Evolutionary conservation across 2,329 filamentous ascomycete species (phyloP).

Genomic region (Sarocladium strictum): DNA sequence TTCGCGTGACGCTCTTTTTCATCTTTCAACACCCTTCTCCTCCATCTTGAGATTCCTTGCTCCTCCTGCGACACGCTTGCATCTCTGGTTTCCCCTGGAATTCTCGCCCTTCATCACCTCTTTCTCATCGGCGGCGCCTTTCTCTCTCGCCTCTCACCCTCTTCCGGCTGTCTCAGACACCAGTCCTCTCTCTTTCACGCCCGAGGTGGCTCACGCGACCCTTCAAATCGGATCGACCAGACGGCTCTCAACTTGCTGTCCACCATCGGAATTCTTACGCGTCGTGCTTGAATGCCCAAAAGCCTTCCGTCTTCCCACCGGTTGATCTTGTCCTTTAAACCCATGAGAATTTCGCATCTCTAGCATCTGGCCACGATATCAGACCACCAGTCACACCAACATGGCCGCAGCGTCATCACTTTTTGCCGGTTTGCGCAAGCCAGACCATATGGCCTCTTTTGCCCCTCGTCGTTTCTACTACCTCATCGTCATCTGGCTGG

Average conservation of each 20-base stretch:
- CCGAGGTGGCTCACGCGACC: not conserved
- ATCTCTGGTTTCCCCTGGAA: not conserved
- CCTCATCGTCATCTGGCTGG: slow-evolving; percentile 2
- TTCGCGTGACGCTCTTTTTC: no score
- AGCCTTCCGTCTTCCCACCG: no score
- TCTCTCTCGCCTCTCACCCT: not conserved
- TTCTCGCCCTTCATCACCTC: not conserved
- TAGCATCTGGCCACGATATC: no score
- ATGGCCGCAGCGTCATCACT: slow-evolving; percentile 2
- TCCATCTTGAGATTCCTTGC: no score
- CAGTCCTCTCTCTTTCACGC: not conserved
- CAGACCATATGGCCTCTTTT: not conserved
- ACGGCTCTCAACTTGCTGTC: not conserved
- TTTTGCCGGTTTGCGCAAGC: not conserved
- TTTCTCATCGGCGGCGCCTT: not conserved
- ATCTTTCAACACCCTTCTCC: no score
- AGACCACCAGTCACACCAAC: not conserved
- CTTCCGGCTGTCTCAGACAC: not conserved
- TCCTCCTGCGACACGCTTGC: no score
- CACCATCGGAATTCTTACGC: not conserved
- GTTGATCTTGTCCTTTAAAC: no score
- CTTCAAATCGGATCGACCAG: not conserved
- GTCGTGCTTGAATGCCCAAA: not conserved
- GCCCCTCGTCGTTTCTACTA: slow-evolving; percentile 6
- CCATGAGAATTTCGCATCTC: no score